phyloP scores from a whole-genome alignment of 345 rosid genomes.

The Sisymbrium irio region DNA sequence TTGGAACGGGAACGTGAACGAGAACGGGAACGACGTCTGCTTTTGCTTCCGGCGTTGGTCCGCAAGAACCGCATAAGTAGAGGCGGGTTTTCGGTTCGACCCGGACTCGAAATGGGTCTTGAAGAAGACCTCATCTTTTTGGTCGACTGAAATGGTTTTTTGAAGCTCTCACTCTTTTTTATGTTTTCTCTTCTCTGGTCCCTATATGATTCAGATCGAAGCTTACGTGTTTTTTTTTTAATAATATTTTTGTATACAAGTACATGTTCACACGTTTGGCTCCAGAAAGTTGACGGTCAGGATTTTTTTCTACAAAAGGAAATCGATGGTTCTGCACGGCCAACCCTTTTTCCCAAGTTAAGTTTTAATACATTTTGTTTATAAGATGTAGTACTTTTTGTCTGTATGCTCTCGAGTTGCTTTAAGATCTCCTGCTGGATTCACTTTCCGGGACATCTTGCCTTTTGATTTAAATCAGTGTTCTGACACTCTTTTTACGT shows the following conservation, averaged over 20 bases:
- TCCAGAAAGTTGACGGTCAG: slow-evolving; percentile 29
- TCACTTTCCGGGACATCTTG: slow-evolving; percentile 17
- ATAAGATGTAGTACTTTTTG: slow-evolving; percentile 9
- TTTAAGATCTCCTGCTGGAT: slow-evolving; percentile 26
- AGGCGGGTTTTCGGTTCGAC: slow-evolving; percentile 87
- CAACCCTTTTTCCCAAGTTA: not conserved
- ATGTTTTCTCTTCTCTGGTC: slow-evolving; percentile 2
- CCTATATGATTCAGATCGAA: slow-evolving; percentile 34
- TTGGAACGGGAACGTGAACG: slow-evolving; percentile 29
- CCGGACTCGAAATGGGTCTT: slow-evolving; percentile 81
- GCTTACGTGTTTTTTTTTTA: not conserved
- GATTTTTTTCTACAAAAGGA: slow-evolving; percentile 25
- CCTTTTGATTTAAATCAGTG: slow-evolving; percentile 1
- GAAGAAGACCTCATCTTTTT: slow-evolving; percentile 56
- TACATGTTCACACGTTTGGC: slow-evolving; percentile 36
- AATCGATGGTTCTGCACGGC: slow-evolving; percentile 40
- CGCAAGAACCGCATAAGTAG: slow-evolving; percentile 79
- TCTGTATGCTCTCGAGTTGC: slow-evolving; percentile 20
- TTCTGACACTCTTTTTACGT: not conserved
- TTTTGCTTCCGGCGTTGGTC: slow-evolving; percentile 63
- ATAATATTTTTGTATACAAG: not conserved
- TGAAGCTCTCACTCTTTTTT: slow-evolving; percentile 14
- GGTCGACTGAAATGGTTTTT: not conserved
- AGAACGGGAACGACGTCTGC: slow-evolving; percentile 46
- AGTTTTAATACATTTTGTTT: not conserved